Evolutionary conservation across 2,329 filamentous ascomycete genomes (phyloP).

Genomic region (Aureobasidium namibiae): DNA sequence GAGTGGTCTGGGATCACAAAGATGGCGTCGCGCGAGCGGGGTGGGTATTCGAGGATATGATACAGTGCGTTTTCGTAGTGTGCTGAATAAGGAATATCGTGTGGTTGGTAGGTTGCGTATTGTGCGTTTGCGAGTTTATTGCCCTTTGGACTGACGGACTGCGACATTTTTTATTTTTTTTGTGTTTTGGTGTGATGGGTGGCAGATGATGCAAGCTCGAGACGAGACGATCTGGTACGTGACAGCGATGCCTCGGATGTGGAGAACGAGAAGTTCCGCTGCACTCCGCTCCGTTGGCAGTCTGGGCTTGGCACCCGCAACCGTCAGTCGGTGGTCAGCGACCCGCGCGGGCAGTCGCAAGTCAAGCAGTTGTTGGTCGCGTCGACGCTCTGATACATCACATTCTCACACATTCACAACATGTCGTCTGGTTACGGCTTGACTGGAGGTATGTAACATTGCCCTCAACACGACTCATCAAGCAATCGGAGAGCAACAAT

Average conservation of each 20-base stretch:
- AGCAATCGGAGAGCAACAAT: too few species aligned
- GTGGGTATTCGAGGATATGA: conserved; percentile 29
- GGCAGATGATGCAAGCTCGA: neutral
- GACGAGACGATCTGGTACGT: neutral
- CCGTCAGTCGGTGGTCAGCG: neutral
- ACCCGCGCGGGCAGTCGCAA: neutral
- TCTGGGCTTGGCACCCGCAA: neutral
- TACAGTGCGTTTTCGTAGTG: conserved; percentile 38
- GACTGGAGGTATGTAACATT: conserved; percentile 68
- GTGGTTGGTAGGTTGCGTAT: conserved; percentile 35
- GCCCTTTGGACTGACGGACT: neutral
- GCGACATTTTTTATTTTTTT: conserved; percentile 8
- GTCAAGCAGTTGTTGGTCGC: neutral
- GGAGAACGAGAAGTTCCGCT: neutral
- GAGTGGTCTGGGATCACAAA: conserved; percentile 22
- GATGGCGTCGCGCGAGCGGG: conserved; percentile 19
- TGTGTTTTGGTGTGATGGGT: neutral
- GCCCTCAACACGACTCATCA: too few species aligned
- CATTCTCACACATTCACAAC: conserved; percentile 20
- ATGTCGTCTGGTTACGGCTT: conserved; percentile 83
- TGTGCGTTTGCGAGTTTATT: neutral
- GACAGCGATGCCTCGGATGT: neutral
- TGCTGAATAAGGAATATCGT: conserved; percentile 36
- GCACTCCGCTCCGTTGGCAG: neutral
- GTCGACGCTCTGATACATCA: neutral